Evolutionary conservation across 2,329 filamentous ascomycete species (phyloP).

Genomic region (Gnomoniopsis smithogilvyi): DNA sequence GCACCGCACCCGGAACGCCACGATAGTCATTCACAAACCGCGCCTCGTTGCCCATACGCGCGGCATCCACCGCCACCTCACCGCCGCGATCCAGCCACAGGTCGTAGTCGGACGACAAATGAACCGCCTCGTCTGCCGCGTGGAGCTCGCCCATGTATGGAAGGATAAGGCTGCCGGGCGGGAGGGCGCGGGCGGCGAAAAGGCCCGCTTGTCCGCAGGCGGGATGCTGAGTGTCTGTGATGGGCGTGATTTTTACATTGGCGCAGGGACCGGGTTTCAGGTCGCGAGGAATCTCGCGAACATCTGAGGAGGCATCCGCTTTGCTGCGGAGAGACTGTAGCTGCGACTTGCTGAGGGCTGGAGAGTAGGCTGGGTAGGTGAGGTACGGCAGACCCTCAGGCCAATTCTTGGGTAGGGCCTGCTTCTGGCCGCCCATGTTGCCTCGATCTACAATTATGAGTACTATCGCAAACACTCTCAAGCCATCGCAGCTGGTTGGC

Average conservation of each 20-base stretch:
- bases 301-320: slow-evolving; percentile 23
- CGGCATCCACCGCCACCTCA: slow-evolving; percentile 59
- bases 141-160: slow-evolving; percentile 61
- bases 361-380: slow-evolving; percentile 44
- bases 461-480: too few species aligned
- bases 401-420: slow-evolving; percentile 54
- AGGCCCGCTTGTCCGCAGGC: slow-evolving; percentile 57
- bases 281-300: slow-evolving; percentile 30
- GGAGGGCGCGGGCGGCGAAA: slow-evolving; percentile 53
- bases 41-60: slow-evolving; percentile 57
- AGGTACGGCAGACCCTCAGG: slow-evolving; percentile 52
- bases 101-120: slow-evolving; percentile 59
- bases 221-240: slow-evolving; percentile 50
- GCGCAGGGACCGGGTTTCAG: slow-evolving; percentile 41
- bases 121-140: slow-evolving; percentile 29
- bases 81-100: slow-evolving; percentile 58
- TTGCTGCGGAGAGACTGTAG: slow-evolving; percentile 34
- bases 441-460: neutral
- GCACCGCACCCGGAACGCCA: slow-evolving; percentile 42
- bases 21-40: slow-evolving; percentile 67
- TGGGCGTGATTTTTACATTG: slow-evolving; percentile 53
- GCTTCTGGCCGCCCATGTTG: slow-evolving; percentile 10
- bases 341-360: slow-evolving; percentile 41
- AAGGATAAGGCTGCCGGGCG: slow-evolving; percentile 54
- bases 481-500: neutral